These are phyloP conservation scores for Salvia hispanica DNA, from an alignment of 257 asterid genomes.

Conservation along the genomic window DNA sequence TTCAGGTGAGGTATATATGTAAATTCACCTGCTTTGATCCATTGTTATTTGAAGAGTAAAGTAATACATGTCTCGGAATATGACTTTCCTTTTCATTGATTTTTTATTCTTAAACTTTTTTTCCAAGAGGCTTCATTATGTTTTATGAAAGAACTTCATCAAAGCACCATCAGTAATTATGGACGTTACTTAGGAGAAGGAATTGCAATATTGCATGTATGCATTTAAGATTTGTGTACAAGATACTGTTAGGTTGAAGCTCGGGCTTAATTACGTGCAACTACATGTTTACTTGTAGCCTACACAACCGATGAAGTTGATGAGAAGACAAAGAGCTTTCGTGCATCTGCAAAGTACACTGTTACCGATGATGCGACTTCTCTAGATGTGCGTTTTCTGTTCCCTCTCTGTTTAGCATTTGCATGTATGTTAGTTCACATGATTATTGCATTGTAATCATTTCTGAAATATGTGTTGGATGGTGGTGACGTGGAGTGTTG, in stretches of 20 bases:
- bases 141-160: no score
- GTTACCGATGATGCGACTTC: slow-evolving; percentile 58
- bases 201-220: neutral
- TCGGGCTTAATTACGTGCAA: no score
- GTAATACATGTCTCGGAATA: no score
- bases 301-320: slow-evolving; percentile 69
- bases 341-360: slow-evolving; percentile 48
- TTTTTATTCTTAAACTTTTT: no score
- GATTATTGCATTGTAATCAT: neutral
- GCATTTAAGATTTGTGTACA: neutral
- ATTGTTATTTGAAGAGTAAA: no score
- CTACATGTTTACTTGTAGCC: slow-evolving; percentile 50
- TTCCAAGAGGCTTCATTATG: no score
- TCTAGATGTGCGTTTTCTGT: slow-evolving; percentile 58
- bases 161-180: no score
- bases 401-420: slow-evolving; percentile 27
- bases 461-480: neutral
- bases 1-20: no score
- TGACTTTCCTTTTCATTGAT: no score
- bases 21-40: no score
- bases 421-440: slow-evolving; percentile 27
- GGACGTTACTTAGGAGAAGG: no score
- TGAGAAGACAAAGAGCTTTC: slow-evolving; percentile 60
- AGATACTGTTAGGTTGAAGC: neutral
- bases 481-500: slow-evolving; percentile 2